These are phyloP conservation scores for Boletus sp. DNA, from an alignment of 768 basidiomycete genomes.

Conservation along the genomic window DNA sequence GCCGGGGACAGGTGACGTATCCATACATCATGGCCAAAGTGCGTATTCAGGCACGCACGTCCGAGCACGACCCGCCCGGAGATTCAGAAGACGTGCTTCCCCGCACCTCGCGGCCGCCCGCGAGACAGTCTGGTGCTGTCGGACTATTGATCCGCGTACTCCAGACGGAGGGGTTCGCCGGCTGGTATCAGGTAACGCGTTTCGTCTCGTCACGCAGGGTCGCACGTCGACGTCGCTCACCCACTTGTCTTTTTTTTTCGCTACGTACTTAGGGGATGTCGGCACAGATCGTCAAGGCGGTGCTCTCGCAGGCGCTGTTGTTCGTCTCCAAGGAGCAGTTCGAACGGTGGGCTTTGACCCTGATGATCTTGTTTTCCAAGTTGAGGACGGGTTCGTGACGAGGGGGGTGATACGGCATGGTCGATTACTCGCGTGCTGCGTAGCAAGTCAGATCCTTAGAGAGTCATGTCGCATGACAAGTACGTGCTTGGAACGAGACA, in stretches of 20 bases:
- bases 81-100: conserved; percentile 24
- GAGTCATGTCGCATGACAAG: too few species aligned
- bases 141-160: conserved; percentile 72
- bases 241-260: not conserved
- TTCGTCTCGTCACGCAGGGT: not conserved
- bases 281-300: conserved; percentile 95
- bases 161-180: conserved; percentile 75
- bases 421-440: not conserved
- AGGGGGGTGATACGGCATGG: not conserved
- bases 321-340: conserved; percentile 99
- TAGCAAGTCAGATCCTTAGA: too few species aligned
- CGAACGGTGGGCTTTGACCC: conserved; percentile 78
- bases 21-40: conserved; percentile 98
- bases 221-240: not conserved
- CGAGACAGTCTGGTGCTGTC: conserved; percentile 68
- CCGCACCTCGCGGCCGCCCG: not conserved
- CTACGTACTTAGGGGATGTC: conserved; percentile 74
- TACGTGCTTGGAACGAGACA: too few species aligned
- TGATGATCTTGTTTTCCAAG: conserved; percentile 57
- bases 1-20: conserved; percentile 71
- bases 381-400: conserved; percentile 14
- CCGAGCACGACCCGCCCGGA: conserved; percentile 42
- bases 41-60: conserved; percentile 82
- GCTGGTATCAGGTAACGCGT: conserved; percentile 87
- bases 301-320: conserved; percentile 89